Conservation (phyloP, 495 filamentous ascomycete species). For the Penicillium chermesinum region DNA sequence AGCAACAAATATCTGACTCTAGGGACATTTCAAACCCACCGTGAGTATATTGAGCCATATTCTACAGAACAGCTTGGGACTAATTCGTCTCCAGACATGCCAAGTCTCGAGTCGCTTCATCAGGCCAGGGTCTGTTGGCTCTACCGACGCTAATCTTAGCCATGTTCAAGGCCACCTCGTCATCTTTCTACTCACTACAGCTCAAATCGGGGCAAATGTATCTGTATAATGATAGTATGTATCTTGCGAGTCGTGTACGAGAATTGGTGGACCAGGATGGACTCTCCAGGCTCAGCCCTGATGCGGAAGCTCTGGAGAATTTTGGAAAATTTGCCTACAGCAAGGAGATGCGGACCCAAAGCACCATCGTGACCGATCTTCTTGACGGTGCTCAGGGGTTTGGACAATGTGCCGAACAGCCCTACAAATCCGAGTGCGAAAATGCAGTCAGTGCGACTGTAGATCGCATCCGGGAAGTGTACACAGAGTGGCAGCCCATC, state of each 20-base stretch:
- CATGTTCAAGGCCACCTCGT: constrained; percentile 84
- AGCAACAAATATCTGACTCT: constrained; percentile 64
- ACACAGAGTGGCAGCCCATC: constrained; percentile 71
- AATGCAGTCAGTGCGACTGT: constrained; percentile 65
- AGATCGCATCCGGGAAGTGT: constrained; percentile 61
- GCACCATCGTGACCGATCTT: constrained; percentile 76
- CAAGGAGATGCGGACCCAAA: constrained; percentile 80
- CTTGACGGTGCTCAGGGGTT: constrained; percentile 73
- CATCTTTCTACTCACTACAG: constrained; percentile 65
- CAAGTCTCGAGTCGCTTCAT: constrained; percentile 57
- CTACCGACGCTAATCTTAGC: constrained; percentile 81
- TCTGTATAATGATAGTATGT: constrained; percentile 86
- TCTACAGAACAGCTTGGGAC: not conserved
- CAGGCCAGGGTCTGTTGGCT: constrained; percentile 68
- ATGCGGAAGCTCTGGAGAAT: constrained; percentile 65
- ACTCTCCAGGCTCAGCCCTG: constrained; percentile 56
- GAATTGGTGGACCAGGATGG: constrained; percentile 47
- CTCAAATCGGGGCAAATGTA: constrained; percentile 75
- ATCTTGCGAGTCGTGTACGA: constrained; percentile 69
- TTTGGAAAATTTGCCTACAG: constrained; percentile 83
- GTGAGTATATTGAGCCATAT: constrained; percentile 37
- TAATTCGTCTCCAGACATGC: constrained; percentile 26
- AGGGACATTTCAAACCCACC: constrained; percentile 51
- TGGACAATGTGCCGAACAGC: constrained; percentile 53
- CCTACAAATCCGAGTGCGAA: constrained; percentile 61